A percentile compares a stretch with the other conserved stretches of the same genome.
Conservation (phyloP, 768 basidiomycete genomes). For the Amanita exitialis region DNA sequence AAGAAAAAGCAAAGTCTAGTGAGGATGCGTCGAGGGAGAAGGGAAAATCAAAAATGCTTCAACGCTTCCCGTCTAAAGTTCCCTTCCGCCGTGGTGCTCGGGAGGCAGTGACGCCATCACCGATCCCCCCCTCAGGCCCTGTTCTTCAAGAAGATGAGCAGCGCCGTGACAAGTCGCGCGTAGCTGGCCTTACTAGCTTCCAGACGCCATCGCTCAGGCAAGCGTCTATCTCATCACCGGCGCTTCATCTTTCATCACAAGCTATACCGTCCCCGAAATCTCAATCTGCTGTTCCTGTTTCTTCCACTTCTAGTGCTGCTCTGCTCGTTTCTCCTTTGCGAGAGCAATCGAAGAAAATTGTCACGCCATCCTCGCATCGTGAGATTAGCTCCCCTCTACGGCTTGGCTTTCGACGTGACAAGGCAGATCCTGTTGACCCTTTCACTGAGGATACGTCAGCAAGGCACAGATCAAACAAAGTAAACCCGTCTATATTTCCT, state of each 20-base stretch:
- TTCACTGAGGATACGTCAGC: conserved; percentile 6
- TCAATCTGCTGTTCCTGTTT: conserved; percentile 33
- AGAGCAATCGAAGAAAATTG: conserved; percentile 32
- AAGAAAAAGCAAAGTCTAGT: conserved; percentile 30
- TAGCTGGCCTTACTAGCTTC: conserved; percentile 49
- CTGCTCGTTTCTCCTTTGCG: conserved; percentile 36
- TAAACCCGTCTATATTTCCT: conserved; percentile 18
- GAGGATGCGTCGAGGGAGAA: conserved; percentile 27
- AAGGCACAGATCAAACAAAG: conserved; percentile 20
- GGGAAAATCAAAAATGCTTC: conserved; percentile 34
- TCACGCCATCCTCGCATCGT: conserved; percentile 19
- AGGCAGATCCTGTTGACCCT: not conserved
- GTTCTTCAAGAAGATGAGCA: conserved; percentile 11
- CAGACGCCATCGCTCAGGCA: conserved; percentile 56
- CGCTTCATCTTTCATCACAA: conserved; percentile 54
- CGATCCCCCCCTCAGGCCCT: conserved; percentile 26
- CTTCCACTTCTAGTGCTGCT: conserved; percentile 36
- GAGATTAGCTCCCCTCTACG: conserved; percentile 10
- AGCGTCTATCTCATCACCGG: conserved; percentile 69
- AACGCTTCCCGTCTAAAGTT: conserved; percentile 38
- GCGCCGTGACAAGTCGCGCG: conserved; percentile 27
- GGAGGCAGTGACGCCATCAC: conserved; percentile 26
- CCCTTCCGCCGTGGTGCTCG: conserved; percentile 36
- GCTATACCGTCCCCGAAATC: conserved; percentile 44
- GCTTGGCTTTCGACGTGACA: conserved; percentile 9